Evolutionary conservation across 2,329 filamentous ascomycete species (phyloP), one percentile per base, ranked within the genome.

Genomic region (Dactylellina cionopaga): DNA sequence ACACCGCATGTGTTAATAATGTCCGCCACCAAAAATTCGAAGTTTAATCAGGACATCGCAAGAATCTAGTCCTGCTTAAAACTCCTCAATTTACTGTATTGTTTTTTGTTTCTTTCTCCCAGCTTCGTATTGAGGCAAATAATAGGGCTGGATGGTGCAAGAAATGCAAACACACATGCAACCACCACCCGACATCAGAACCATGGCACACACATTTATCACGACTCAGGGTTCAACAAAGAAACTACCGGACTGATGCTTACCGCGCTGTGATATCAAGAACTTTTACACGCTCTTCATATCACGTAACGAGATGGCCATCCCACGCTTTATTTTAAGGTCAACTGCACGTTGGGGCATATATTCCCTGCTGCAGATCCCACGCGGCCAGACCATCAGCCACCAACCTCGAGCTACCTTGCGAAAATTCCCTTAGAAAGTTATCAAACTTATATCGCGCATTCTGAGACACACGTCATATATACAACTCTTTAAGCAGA

Each of bases 381-480:
- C 35, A 64, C 44, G 44, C 33, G 22, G 27, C 52, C 37, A 39
- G 49, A 37, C 19, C 31, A 44, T n/a, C 17, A 33, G 33, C 39
- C n/a, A 15, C 31, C 27, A 41, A 29, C 47, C 35, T 47, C 31
- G 17, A 64, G 37, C 17, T 46, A 31, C 11, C 19, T 43, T 47
- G 35, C 29, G 33, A 31, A 29, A 56, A 17, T 10, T n/a, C 33
- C 19, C 7, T 35, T 47, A 13, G 19, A 51, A 54, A 44, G 10
- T 9, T 64, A 54, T 72, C 59, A 47, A 29, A 41, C 33, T 59
- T 72, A 72, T 72, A 72, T 72, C 68, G 59, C 68, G 59, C 68
- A 72, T 72, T 72, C 51, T 72, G 68, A 72, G 54, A 72, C 68
- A 72, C 41, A 72, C 59, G 68, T 72, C 68, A 72, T 72, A 64